A percentile compares a stretch with the other conserved stretches of the same genome.
These are phyloP conservation scores for Starmerella potacharoeniae DNA, from an alignment of 805 yeast species.

Conservation along the genomic window DNA sequence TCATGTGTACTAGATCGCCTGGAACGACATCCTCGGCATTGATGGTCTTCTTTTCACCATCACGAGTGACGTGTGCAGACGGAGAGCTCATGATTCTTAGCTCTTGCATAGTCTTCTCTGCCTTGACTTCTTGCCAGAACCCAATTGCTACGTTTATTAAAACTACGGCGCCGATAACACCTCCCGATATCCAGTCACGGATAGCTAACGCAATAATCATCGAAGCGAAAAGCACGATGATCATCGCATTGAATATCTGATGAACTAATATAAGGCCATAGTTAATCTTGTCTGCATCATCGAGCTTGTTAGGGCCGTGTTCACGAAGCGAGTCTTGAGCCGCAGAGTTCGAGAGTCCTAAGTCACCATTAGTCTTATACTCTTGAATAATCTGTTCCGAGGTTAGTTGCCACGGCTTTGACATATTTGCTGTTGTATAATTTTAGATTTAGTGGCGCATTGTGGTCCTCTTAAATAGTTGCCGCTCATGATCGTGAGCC, in stretches of 20 bases:
- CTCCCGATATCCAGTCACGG: constrained; percentile 71
- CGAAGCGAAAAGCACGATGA: constrained; percentile 55
- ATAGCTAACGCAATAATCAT: constrained; percentile 63
- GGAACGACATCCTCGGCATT: constrained; percentile 59
- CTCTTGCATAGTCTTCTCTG: constrained; percentile 72
- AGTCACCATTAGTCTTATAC: constrained; percentile 34
- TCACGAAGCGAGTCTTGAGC: constrained; percentile 27
- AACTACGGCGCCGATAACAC: constrained; percentile 63
- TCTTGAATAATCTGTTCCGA: constrained; percentile 31
- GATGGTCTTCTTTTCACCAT: constrained; percentile 45
- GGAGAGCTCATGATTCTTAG: constrained; percentile 57
- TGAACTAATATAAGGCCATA: constrained; percentile 45
- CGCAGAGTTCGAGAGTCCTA: constrained; percentile 37
- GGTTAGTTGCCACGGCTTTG: constrained; percentile 24
- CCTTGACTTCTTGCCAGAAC: constrained; percentile 56
- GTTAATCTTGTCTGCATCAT: constrained; percentile 47
- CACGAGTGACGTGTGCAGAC: constrained; percentile 53
- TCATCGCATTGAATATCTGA: constrained; percentile 70
- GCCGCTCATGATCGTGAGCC: not conserved
- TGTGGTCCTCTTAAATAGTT: no score
- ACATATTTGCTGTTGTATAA: not conserved
- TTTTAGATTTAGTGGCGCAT: no score
- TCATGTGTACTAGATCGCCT: constrained; percentile 71
- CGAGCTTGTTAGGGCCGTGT: constrained; percentile 52
- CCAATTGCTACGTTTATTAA: constrained; percentile 55